These are phyloP conservation scores for Cetraspora pellucida DNA, from an alignment of 192 early-diverging fungal genomes.

Conservation along the genomic window DNA sequence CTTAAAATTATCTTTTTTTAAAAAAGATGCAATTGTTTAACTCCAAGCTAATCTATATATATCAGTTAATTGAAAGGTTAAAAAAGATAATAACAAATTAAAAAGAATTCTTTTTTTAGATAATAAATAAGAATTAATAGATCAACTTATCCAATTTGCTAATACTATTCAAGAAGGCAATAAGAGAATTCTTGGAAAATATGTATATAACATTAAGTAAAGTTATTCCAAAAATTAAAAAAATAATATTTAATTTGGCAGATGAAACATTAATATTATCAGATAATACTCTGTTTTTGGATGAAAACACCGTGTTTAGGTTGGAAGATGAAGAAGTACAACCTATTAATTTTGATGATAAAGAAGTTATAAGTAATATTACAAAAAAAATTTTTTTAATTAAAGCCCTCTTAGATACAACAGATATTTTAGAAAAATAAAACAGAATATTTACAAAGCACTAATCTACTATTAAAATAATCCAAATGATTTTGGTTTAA, in stretches of 20 bases:
- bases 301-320: neutral
- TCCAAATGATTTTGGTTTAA: neutral
- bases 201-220: neutral
- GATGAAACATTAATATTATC: neutral
- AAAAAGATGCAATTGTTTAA: neutral
- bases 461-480: slow-evolving; percentile 4
- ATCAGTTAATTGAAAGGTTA: neutral
- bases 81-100: neutral
- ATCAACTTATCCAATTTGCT: neutral
- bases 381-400: slow-evolving; percentile 16
- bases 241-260: slow-evolving; percentile 1
- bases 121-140: neutral
- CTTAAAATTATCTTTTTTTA: neutral
- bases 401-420: neutral
- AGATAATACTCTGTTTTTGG: neutral
- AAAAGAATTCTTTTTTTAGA: neutral
- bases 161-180: neutral
- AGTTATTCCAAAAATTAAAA: neutral
- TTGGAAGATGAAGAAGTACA: neutral
- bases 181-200: neutral
- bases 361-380: slow-evolving; percentile 7
- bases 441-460: neutral
- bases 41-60: neutral
- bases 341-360: neutral
- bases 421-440: neutral